Percentiles rank a stretch among this genome's conserved stretches.
phyloP scores from a whole-genome alignment of 495 filamentous ascomycete species.

The Penicillium bialowiezense region DNA sequence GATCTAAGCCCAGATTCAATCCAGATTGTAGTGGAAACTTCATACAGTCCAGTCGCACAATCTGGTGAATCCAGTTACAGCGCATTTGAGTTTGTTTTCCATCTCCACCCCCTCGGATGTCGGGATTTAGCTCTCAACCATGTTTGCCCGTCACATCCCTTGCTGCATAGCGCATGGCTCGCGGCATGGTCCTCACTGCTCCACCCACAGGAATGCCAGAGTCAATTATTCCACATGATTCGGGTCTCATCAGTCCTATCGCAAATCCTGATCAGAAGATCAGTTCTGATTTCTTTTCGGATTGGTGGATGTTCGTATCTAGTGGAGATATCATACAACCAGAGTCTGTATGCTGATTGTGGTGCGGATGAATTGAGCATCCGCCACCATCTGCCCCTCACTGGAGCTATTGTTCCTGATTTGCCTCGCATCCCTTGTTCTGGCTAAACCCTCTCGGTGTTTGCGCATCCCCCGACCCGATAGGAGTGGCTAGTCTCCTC shows the following conservation, averaged over 20 bases:
- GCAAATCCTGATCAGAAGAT: not conserved
- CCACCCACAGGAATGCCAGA: constrained; percentile 13
- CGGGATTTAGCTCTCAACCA: not conserved
- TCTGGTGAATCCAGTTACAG: not conserved
- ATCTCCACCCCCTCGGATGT: not conserved
- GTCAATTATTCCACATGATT: constrained; percentile 9
- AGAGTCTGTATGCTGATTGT: not conserved
- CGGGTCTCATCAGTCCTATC: not conserved
- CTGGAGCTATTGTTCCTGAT: not conserved
- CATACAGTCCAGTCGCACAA: not conserved
- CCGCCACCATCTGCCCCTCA: not conserved
- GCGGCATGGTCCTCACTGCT: constrained; percentile 8
- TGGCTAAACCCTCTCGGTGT: not conserved
- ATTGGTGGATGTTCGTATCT: not conserved
- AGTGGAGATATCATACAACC: not conserved
- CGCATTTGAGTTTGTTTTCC: not conserved
- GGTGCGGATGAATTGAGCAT: not conserved
- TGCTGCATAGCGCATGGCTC: constrained; percentile 17
- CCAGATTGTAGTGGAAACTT: not conserved
- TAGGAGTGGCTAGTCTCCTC: not conserved
- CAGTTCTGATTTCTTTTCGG: not conserved
- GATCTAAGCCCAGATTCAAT: not conserved
- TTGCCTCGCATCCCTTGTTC: constrained; percentile 17
- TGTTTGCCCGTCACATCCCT: constrained; percentile 11
- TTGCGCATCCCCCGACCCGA: not conserved